Evolutionary conservation across 306 rosid genomes (phyloP).

Genomic region (Citrullus mucosospermus): DNA sequence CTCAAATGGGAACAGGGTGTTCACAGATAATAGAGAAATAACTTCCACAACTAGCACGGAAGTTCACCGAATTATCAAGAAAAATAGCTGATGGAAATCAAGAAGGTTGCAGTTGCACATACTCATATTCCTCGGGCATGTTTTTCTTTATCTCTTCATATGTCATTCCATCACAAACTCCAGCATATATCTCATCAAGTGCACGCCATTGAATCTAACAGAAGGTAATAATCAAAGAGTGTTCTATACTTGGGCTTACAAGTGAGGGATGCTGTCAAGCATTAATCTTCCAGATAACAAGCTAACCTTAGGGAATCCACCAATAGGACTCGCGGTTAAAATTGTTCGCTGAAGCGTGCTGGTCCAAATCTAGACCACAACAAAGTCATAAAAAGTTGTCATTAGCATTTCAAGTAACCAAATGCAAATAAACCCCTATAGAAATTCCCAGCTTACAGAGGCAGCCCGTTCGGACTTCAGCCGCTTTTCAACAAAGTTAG

Average conservation of each 20-base stretch:
- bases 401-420: neutral
- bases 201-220: conserved; percentile 98
- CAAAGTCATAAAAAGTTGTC: neutral
- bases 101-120: conserved; percentile 15
- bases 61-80: neutral
- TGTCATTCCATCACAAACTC: conserved; percentile 96
- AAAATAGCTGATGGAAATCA: too few relatives aligned
- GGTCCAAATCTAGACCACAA: conserved; percentile 75
- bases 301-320: conserved; percentile 90
- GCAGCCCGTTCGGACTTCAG: conserved; percentile 95
- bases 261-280: neutral
- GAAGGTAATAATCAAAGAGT: conserved; percentile 3
- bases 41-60: neutral
- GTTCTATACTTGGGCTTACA: neutral
- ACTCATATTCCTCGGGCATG: conserved; percentile 97
- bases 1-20: neutral
- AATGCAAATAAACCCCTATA: neutral
- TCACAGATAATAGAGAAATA: neutral
- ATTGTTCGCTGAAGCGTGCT: conserved; percentile 93
- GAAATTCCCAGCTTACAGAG: conserved; percentile 54
- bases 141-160: conserved; percentile 89
- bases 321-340: conserved; percentile 74
- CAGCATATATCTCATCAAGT: conserved; percentile 82
- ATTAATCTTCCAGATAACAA: conserved; percentile 4
- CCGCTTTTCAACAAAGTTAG: conserved; percentile 82